These are phyloP conservation scores for Zymoseptoria crescenta DNA, from an alignment of 2,329 filamentous ascomycete genomes.

Conservation along the genomic window DNA sequence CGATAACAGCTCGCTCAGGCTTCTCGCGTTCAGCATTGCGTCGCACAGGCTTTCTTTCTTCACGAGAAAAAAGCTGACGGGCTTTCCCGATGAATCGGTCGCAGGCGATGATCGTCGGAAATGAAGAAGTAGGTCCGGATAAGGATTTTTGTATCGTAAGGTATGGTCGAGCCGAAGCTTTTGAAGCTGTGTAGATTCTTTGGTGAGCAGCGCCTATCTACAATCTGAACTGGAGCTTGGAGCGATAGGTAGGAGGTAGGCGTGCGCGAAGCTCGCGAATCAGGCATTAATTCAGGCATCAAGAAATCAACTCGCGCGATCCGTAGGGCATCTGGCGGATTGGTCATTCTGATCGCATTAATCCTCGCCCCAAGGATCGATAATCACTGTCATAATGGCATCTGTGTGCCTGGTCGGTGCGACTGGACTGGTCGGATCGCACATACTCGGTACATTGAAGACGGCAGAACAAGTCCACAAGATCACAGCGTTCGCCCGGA, in stretches of 20 bases:
- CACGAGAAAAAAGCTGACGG: background rate
- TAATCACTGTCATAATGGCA: slow-evolving; percentile 32
- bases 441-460: slow-evolving; percentile 59
- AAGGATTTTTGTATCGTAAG: background rate
- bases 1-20: slow-evolving; percentile 36
- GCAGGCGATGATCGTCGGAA: background rate
- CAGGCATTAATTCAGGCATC: background rate
- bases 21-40: slow-evolving; percentile 38
- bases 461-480: slow-evolving; percentile 44
- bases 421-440: slow-evolving; percentile 53
- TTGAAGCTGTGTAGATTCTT: background rate
- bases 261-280: background rate
- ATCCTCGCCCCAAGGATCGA: background rate
- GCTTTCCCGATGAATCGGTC: background rate
- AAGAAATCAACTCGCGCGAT: no score
- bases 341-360: background rate
- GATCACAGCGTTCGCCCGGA: slow-evolving; percentile 59
- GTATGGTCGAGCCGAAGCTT: background rate
- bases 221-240: background rate
- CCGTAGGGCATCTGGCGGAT: no score
- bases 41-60: background rate
- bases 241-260: background rate
- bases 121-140: background rate
- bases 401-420: slow-evolving; percentile 53
- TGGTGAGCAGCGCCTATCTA: background rate